Evolutionary conservation across 805 yeast genomes (phyloP), one percentile per base, ranked within the genome.

Genomic region (Metschnikowia arizonensis): DNA sequence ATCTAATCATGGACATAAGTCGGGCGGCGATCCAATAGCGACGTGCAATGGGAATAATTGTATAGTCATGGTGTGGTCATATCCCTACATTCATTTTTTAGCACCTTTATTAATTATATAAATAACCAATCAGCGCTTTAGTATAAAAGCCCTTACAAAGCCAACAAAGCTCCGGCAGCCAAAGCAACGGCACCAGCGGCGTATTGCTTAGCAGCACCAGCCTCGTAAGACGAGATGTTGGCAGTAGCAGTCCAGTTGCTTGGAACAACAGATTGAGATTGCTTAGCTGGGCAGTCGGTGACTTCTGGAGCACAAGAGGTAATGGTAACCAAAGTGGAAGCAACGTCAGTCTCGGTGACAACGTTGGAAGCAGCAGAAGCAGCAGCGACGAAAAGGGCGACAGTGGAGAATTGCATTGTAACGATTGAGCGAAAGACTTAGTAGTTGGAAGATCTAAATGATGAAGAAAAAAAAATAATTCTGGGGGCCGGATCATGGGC

Each of bases 181-280:
- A 70, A 64, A 56, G 71, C 74, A 63, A 69, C 74, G 58, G 66
- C 73, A 68, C 74, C 76, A 47, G 65, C 74, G 50, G 71, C 73
- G 59, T 50, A 54, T 41, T 60, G 60, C 57, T 55, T 58, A 48
- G 62, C 57, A 53, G 64, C 72, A 47, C 61, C 69, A 58, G 60
- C 69, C 48, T 59, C 60, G 58, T 54, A 63, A 47, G 57, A 40
- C 50, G 70, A 53, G 48, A 64, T 66, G 59, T 60, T 61, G 51
- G 66, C 63, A 38, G 60, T 54, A 54, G 65, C 53, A 30, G 51
- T 45, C 29, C 38, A 41, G 52, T 48, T 48, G 24, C 48, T 37
- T 37, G 56, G 46, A 43, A 50, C 49, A 34, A 46, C 52, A 32
- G 59, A 23, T 10, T 48, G 38, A 21, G 46, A 18, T 45, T 49